These are phyloP conservation scores for Ophiostoma sp. DNA, from an alignment of 2,329 filamentous ascomycete species.

Conservation along the genomic window DNA sequence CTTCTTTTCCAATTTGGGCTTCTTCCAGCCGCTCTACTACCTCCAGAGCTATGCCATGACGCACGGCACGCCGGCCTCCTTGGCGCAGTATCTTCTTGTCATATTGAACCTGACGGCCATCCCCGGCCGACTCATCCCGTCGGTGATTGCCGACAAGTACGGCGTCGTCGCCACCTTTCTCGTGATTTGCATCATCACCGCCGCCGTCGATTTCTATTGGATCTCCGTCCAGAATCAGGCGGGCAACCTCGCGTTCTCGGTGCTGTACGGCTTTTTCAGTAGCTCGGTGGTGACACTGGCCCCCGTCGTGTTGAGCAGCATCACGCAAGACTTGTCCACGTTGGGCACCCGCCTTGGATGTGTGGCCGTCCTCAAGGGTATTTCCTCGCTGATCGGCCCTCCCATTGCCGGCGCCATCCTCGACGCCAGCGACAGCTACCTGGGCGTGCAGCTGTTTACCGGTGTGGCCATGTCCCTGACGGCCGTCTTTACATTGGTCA, in stretches of 20 bases:
- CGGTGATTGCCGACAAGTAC: conserved; percentile 37
- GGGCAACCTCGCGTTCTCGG: conserved; percentile 38
- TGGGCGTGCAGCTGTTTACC: conserved; percentile 28
- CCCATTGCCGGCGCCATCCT: conserved; percentile 28
- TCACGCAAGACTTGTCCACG: conserved; percentile 25
- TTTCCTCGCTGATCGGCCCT: conserved; percentile 23
- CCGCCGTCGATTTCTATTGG: conserved; percentile 38
- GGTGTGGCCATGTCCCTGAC: conserved; percentile 17
- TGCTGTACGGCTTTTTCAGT: conserved; percentile 36
- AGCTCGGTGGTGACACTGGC: conserved; percentile 32
- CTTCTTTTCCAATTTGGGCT: conserved; percentile 26
- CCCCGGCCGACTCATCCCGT: conserved; percentile 37
- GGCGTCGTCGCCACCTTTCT: conserved; percentile 39
- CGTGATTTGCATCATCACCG: conserved; percentile 33
- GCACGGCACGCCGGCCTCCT: conserved; percentile 19
- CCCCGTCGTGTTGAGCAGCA: conserved; percentile 24
- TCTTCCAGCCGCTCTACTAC: conserved; percentile 28
- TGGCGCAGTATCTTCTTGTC: conserved; percentile 34
- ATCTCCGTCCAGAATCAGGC: conserved; percentile 36
- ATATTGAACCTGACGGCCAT: conserved; percentile 40
- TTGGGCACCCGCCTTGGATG: conserved; percentile 27
- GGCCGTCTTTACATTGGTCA: not conserved
- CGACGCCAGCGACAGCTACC: conserved; percentile 15
- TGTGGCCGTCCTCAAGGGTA: conserved; percentile 20
- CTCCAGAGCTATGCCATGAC: conserved; percentile 25